Percentiles rank a stretch among this genome's conserved stretches.
These are phyloP conservation scores for Colletotrichum sp. DNA, from an alignment of 2,329 filamentous ascomycete genomes.

Conservation along the genomic window DNA sequence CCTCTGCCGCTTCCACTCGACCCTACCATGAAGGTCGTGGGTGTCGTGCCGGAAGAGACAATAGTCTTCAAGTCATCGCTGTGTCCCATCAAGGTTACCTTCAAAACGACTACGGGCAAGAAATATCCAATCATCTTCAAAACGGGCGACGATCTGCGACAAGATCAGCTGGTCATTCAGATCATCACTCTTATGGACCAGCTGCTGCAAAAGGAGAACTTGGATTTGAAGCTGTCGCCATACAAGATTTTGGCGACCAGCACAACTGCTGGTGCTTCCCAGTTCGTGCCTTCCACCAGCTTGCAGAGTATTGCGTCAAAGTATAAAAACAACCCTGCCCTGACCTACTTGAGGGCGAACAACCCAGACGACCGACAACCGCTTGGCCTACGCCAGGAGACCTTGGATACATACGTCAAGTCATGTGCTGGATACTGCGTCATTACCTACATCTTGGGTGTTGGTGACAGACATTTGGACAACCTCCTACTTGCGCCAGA, in stretches of 20 bases:
- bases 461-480: constrained; percentile 94
- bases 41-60: constrained; percentile 82
- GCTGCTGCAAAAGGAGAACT: constrained; percentile 91
- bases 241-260: constrained; percentile 97
- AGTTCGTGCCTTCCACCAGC: constrained; percentile 88
- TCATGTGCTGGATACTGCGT: constrained; percentile 98
- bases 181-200: constrained; percentile 97
- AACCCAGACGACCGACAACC: constrained; percentile 86
- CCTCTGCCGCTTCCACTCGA: constrained; percentile 89
- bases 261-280: constrained; percentile 85
- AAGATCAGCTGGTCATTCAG: constrained; percentile 95
- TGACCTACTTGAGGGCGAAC: constrained; percentile 86
- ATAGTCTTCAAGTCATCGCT: constrained; percentile 96
- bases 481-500: constrained; percentile 91
- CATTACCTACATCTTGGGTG: constrained; percentile 96
- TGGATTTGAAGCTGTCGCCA: constrained; percentile 92
- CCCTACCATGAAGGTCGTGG: constrained; percentile 78
- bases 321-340: constrained; percentile 74
- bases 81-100: constrained; percentile 88
- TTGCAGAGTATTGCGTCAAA: constrained; percentile 84
- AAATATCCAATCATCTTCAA: constrained; percentile 97
- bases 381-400: constrained; percentile 87
- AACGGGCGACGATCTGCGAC: constrained; percentile 91
- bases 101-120: constrained; percentile 78
- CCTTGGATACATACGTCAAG: constrained; percentile 93